Evolutionary conservation across 179 eudicot species (phyloP), one percentile per base, ranked within the genome.

Genomic region (Silene noctiflora): DNA sequence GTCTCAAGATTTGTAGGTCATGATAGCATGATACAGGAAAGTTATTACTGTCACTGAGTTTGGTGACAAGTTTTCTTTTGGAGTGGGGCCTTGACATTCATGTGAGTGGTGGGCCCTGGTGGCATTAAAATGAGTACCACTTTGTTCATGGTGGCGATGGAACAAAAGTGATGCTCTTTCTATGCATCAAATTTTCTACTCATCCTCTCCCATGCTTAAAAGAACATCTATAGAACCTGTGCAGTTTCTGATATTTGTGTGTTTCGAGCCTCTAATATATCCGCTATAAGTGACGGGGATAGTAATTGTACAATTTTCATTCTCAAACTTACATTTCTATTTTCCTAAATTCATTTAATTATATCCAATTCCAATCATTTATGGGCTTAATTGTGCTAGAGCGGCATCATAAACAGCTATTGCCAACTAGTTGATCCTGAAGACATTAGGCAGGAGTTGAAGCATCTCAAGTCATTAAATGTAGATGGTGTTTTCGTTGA

Each of bases 381-480:
- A 8, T 70, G 82, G 73, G 62, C 35, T 63, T 42, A 35, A 71
- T 44, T 76, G 67, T 83, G 82, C 77, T 84, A 89, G 94, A 80
- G 83, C 81, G 88, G 94, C 59, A 78, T 85, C 82, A 77, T 89
- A 83, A 84, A 87, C 89, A 89, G 83, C 79, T 88, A 86, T 71
- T 84, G 94, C 85, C 91, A 86, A 80, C 81, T 86, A 83, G 84
- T 85, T 72, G 86, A 89, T 85, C 90, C 94, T 69, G 90, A 86
- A 85, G 85, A 87, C 80, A 74, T 86, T 69, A 84, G 87, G 73
- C 87, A 81, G 78, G 91, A 89, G 72, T 72, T 89, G 55, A 83
- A 82, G 77, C 86, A 85, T 85, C 82, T 90, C 62, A 90, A 87
- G 77, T 85, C 87, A 66, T 73, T 85, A 74, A 76, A 81, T 78